Conservation (phyloP, 2,329 filamentous ascomycete genomes). For the Penicillium sp. region DNA sequence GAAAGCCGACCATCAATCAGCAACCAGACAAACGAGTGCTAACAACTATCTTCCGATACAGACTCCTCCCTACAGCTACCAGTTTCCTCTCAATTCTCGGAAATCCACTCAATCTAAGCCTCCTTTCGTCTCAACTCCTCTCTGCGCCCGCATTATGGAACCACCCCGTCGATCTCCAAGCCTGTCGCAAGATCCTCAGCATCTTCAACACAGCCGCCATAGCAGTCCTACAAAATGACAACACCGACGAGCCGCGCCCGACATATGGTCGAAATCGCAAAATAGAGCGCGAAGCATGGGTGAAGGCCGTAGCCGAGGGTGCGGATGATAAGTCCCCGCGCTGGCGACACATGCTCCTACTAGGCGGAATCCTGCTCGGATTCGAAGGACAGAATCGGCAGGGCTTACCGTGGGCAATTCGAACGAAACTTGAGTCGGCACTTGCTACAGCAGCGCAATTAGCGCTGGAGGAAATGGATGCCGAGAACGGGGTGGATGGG, state of each 20-base stretch:
- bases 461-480: slow-evolving; percentile 65
- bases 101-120: slow-evolving; percentile 65
- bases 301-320: slow-evolving; percentile 61
- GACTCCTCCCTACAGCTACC: slow-evolving; percentile 58
- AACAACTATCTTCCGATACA: slow-evolving; percentile 28
- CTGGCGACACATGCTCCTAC: slow-evolving; percentile 83
- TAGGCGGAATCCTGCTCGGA: slow-evolving; percentile 78
- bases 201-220: slow-evolving; percentile 66
- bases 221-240: slow-evolving; percentile 55
- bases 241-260: slow-evolving; percentile 38
- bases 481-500: slow-evolving; percentile 55
- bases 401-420: slow-evolving; percentile 66
- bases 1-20: slow-evolving; percentile 15
- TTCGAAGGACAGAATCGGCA: slow-evolving; percentile 68
- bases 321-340: slow-evolving; percentile 66
- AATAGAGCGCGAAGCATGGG: slow-evolving; percentile 60
- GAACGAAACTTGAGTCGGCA: slow-evolving; percentile 71
- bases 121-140: slow-evolving; percentile 64
- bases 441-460: slow-evolving; percentile 77
- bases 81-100: slow-evolving; percentile 55
- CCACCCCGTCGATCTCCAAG: slow-evolving; percentile 56
- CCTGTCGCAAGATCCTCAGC: slow-evolving; percentile 61
- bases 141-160: slow-evolving; percentile 64
- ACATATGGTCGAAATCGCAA: slow-evolving; percentile 53
- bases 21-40: slow-evolving; percentile 5